A percentile compares a stretch with the other conserved stretches of the same genome.
These are phyloP conservation scores for Cochlearia excelsa DNA, from an alignment of 345 rosid species.

Conservation along the genomic window DNA sequence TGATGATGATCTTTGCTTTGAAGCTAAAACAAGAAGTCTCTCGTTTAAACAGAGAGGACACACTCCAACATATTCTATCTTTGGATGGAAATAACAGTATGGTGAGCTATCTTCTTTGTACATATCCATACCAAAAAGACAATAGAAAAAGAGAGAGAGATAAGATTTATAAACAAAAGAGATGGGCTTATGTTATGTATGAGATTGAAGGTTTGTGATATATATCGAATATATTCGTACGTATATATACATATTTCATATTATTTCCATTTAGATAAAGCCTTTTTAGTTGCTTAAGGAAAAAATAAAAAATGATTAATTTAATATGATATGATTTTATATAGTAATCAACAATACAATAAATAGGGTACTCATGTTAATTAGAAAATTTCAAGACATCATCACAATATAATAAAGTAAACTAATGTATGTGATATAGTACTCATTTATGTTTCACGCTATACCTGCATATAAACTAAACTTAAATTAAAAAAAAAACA, in stretches of 20 bases:
- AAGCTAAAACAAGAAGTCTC: conserved; percentile 76
- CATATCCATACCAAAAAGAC: conserved; percentile 44
- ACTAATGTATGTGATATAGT: too few species aligned
- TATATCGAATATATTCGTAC: conserved; percentile 18
- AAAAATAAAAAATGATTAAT: not conserved
- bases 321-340: conserved; percentile 8
- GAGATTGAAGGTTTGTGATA: conserved; percentile 22
- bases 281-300: conserved; percentile 22
- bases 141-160: conserved; percentile 16
- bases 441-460: too few species aligned
- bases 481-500: too few species aligned
- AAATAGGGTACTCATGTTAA: not conserved
- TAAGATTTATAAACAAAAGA: conserved; percentile 4
- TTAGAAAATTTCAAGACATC: conserved; percentile 7
- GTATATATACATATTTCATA: not conserved
- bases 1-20: conserved; percentile 49
- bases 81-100: conserved; percentile 87
- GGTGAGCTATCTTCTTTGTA: conserved; percentile 51
- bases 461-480: too few species aligned
- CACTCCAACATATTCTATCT: conserved; percentile 57
- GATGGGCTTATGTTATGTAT: conserved; percentile 28
- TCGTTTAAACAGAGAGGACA: conserved; percentile 81
- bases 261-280: conserved; percentile 28
- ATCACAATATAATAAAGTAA: not conserved
- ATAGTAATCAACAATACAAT: not conserved